phyloP scores from a whole-genome alignment of 208 protist species.

The Trypanosomatidae sp. region DNA sequence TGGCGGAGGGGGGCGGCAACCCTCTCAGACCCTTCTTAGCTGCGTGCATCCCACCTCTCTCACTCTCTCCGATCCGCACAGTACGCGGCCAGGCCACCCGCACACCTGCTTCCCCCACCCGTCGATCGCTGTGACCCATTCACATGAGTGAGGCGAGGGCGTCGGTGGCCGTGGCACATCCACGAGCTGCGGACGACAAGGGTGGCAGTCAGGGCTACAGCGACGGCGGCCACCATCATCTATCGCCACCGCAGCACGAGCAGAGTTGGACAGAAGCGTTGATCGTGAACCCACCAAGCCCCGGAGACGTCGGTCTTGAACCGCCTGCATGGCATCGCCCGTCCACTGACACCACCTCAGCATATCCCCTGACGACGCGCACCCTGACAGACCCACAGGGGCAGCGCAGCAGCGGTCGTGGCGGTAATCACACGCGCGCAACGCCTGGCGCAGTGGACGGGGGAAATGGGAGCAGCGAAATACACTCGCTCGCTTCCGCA shows the following conservation, averaged over 20 bases:
- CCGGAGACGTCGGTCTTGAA: conserved; percentile 17
- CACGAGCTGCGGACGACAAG: neutral
- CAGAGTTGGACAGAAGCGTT: neutral
- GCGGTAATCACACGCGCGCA: neutral
- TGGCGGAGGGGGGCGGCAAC: too few relatives aligned
- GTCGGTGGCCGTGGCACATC: neutral
- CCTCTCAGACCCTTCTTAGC: neutral
- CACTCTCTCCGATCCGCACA: neutral
- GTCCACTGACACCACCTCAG: neutral
- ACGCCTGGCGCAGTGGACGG: neutral
- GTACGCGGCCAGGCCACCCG: neutral
- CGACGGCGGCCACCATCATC: neutral
- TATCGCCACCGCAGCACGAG: neutral
- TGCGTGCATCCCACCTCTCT: neutral
- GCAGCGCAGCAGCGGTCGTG: neutral
- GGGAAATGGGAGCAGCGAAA: neutral
- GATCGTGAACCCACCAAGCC: conserved; percentile 19
- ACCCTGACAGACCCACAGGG: neutral
- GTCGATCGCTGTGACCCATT: neutral
- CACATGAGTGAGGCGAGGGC: conserved; percentile 4
- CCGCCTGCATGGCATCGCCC: neutral
- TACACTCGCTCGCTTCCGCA: neutral
- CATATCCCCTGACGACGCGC: neutral
- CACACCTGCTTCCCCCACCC: neutral
- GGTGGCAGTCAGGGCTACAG: neutral